Evolutionary conservation across 352 stramenopile genomes (phyloP).

Genomic region (Globisporangium megalacanthum): DNA sequence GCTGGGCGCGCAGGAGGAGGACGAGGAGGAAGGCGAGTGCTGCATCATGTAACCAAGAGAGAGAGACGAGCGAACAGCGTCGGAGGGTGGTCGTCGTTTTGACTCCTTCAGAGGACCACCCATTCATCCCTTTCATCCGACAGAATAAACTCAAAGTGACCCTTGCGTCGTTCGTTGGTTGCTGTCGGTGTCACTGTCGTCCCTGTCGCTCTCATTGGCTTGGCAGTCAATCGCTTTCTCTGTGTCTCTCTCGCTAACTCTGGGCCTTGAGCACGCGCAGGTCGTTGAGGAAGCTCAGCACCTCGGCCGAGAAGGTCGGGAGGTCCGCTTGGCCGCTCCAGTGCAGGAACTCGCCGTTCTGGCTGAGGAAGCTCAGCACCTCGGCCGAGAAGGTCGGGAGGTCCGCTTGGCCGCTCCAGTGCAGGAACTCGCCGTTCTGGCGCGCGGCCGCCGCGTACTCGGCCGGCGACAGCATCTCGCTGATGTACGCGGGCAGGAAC

Average conservation of each 20-base stretch:
- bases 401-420: conserved; percentile 73
- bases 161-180: background rate
- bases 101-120: background rate
- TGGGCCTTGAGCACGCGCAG: conserved; percentile 70
- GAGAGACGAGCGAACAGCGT: too few species aligned
- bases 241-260: conserved; percentile 25
- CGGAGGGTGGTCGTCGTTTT: background rate
- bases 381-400: conserved; percentile 71
- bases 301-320: conserved; percentile 66
- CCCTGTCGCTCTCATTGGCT: background rate
- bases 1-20: conserved; percentile 40
- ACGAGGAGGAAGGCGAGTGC: conserved; percentile 75
- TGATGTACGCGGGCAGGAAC: conserved; percentile 54
- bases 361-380: conserved; percentile 58
- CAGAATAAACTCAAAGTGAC: background rate
- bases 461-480: conserved; percentile 52
- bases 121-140: too few species aligned
- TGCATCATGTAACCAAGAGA: conserved; percentile 66
- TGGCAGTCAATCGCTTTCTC: too few species aligned
- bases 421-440: conserved; percentile 50
- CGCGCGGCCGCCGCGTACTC: conserved; percentile 45
- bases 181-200: background rate
- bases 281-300: conserved; percentile 72
- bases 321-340: conserved; percentile 76
- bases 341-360: conserved; percentile 53